Conservation (phyloP, 352 stramenopile genomes). For the Phytophthora kernoviae region DNA sequence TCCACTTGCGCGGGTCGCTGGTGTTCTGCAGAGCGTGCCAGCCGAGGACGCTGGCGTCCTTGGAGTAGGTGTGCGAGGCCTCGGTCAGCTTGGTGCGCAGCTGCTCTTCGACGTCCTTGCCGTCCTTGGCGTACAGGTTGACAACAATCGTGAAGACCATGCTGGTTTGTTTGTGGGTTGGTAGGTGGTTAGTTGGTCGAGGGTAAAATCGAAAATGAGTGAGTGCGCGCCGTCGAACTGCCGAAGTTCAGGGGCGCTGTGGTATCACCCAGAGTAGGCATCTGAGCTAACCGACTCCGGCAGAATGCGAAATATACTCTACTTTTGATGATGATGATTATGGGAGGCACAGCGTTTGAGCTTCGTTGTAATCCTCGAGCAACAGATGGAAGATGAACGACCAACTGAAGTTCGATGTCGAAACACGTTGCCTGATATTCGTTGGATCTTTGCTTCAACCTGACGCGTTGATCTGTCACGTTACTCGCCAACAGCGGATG, state of each 20-base stretch:
- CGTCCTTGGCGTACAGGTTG: conserved; percentile 26
- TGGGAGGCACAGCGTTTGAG: neutral
- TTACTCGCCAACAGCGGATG: neutral
- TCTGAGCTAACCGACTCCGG: neutral
- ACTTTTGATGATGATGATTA: neutral
- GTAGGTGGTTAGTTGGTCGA: conserved; percentile 13
- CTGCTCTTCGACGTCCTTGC: conserved; percentile 24
- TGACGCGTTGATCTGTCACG: neutral
- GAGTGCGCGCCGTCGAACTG: neutral
- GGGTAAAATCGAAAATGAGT: conserved; percentile 22
- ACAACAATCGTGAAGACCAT: conserved; percentile 27
- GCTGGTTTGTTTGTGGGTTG: conserved; percentile 5
- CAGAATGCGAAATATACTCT: neutral
- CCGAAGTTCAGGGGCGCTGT: neutral
- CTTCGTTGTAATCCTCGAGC: neutral
- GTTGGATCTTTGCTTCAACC: neutral
- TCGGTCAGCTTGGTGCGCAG: conserved; percentile 21
- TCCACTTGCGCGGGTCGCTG: conserved; percentile 28
- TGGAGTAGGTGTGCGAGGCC: conserved; percentile 17
- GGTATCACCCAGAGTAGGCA: neutral
- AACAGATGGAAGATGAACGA: neutral
- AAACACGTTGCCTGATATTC: neutral
- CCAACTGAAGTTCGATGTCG: neutral
- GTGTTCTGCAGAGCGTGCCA: conserved; percentile 18
- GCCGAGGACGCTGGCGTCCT: conserved; percentile 17